Evolutionary conservation across 768 basidiomycete genomes (phyloP), one percentile per base, ranked within the genome.

Genomic region (Scleroderma bovista): DNA sequence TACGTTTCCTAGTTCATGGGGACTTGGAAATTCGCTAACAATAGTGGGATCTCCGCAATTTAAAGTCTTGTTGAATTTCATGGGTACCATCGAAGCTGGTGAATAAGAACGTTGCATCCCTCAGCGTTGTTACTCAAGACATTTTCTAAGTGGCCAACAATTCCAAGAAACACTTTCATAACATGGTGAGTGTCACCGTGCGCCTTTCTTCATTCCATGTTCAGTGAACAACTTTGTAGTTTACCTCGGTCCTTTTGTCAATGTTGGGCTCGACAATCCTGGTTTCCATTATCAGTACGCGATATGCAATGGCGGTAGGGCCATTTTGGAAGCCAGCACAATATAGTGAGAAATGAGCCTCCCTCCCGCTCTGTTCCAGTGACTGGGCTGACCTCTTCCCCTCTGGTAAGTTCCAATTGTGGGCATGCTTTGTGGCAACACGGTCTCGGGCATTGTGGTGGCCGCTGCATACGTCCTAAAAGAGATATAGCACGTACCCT

Each of bases 321-420:
- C 88, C 88, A 2, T 90, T 93, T 65, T 93, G 93, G 92, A 77
- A 72, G 22, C 89, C 92, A 0, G 80, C 82, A 32, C 86, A 90
- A 60, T 93, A 83, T 57, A 84, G 89, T 88, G 52, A 37, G 82
- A 54, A 17, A n/a, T 16, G 5, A 39, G 34, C 6, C 57, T n/a
- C n/a, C n/a, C n/a, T n/a, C n/a, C n/a, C n/a, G n/a, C n/a, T n/a
- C n/a, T n/a, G n/a, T n/a, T n/a, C n/a, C n/a, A n/a, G n/a, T n/a
- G n/a, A n/a, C n/a, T n/a, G n/a, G n/a, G n/a, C n/a, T n/a, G n/a
- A n/a, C 44, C 17, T 23, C 37, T 33, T 40, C 19, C 24, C 44
- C 52, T 42, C 19, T 8, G 37, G 20, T 17, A 42, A 90, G 88
- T 92, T 47, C 89, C 87, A 6, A 79, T 91, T 47, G 75, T 90